Conservation (phyloP, 768 basidiomycete species). For the Calvatia gigantea region DNA sequence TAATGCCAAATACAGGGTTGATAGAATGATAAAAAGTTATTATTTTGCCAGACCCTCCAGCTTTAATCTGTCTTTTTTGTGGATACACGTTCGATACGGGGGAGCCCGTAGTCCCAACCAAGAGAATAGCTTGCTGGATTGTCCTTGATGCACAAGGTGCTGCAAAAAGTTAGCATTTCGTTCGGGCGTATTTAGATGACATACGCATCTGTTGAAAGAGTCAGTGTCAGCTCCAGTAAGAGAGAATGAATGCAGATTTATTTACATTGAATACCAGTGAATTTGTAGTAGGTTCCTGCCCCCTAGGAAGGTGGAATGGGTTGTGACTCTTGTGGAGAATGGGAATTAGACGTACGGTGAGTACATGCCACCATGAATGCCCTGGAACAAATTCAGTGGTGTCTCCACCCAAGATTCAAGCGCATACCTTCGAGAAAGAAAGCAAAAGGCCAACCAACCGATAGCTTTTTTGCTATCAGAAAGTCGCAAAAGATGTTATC, state of each 20-base stretch:
- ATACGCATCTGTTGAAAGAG: constrained; percentile 36
- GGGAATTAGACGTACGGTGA: constrained; percentile 47
- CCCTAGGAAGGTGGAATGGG: constrained; percentile 27
- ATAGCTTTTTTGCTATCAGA: constrained; percentile 52
- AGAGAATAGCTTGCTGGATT: constrained; percentile 47
- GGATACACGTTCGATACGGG: constrained; percentile 35
- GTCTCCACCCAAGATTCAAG: background rate
- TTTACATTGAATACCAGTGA: constrained; percentile 50
- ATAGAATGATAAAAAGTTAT: background rate
- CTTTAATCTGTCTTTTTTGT: constrained; percentile 19
- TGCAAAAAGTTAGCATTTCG: constrained; percentile 19
- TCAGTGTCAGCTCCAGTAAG: constrained; percentile 9
- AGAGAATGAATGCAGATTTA: constrained; percentile 1
- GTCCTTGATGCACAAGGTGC: constrained; percentile 61
- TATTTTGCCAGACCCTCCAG: constrained; percentile 3
- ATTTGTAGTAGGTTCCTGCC: constrained; percentile 49
- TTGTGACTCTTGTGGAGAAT: background rate
- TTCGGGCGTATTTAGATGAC: constrained; percentile 20
- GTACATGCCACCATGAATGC: constrained; percentile 74
- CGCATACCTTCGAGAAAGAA: constrained; percentile 60
- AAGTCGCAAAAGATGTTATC: constrained; percentile 73
- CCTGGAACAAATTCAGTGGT: constrained; percentile 29
- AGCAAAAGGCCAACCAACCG: constrained; percentile 60
- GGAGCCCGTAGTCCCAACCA: constrained; percentile 40
- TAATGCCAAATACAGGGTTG: background rate